phyloP scores from a whole-genome alignment of 2,329 filamentous ascomycete species.

The Pestalotiopsis sp. region DNA sequence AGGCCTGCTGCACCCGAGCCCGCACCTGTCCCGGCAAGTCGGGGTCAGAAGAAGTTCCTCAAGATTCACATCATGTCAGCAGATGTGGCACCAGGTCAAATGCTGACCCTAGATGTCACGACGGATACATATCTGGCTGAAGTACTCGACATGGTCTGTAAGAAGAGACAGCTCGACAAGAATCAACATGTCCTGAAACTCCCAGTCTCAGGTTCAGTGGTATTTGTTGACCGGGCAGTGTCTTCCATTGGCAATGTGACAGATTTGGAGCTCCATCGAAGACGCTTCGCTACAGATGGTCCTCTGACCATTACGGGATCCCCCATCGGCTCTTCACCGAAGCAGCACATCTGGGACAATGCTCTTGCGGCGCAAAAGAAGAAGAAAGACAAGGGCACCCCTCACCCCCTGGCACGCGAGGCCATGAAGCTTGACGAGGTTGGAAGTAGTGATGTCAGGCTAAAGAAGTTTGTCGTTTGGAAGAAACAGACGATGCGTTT shows the following conservation, averaged over 20 bases:
- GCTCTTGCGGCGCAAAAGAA: slow-evolving; percentile 44
- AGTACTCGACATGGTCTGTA: slow-evolving; percentile 77
- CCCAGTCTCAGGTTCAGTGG: slow-evolving; percentile 72
- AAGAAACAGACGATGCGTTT: slow-evolving; percentile 84
- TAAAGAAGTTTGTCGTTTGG: slow-evolving; percentile 79
- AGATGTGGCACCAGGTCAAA: slow-evolving; percentile 72
- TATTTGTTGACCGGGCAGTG: slow-evolving; percentile 76
- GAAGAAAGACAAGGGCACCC: slow-evolving; percentile 59
- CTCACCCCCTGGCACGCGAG: slow-evolving; percentile 70
- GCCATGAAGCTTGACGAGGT: slow-evolving; percentile 62
- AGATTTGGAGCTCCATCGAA: slow-evolving; percentile 75
- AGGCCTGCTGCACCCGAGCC: slow-evolving; percentile 52
- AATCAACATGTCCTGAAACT: slow-evolving; percentile 79
- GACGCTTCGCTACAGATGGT: slow-evolving; percentile 76
- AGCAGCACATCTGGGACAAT: slow-evolving; percentile 58
- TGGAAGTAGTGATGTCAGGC: slow-evolving; percentile 54
- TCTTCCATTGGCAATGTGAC: slow-evolving; percentile 75
- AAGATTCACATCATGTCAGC: slow-evolving; percentile 72
- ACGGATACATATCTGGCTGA: slow-evolving; percentile 84
- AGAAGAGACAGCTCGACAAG: slow-evolving; percentile 78
- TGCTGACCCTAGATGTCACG: slow-evolving; percentile 74
- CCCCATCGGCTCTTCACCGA: slow-evolving; percentile 71
- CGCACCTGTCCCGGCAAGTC: slow-evolving; percentile 42
- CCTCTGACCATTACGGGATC: slow-evolving; percentile 70
- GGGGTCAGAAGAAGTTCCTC: slow-evolving; percentile 71